A percentile compares a stretch with the other conserved stretches of the same genome.
Conservation (phyloP, 768 basidiomycete genomes). For the Xerocomellus chrysenteron region DNA sequence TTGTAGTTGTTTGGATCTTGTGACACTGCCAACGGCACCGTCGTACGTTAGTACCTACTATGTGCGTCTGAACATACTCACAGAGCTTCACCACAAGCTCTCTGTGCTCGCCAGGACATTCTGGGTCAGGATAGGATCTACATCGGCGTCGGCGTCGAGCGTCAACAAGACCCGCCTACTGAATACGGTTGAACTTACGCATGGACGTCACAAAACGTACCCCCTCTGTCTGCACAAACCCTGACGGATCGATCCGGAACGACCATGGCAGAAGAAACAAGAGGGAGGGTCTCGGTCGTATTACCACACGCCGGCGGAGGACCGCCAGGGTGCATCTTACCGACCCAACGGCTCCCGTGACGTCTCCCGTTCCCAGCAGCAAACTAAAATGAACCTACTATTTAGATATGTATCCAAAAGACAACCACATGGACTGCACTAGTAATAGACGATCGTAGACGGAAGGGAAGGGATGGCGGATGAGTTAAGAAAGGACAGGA, state of each 20-base stretch:
- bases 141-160: neutral
- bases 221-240: constrained; percentile 87
- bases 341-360: constrained; percentile 1
- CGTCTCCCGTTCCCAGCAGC: constrained; percentile 3
- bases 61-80: constrained; percentile 33
- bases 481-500: constrained; percentile 16
- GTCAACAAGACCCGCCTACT: neutral
- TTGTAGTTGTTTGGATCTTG: constrained; percentile 85
- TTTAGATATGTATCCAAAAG: constrained; percentile 16
- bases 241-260: constrained; percentile 76
- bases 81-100: constrained; percentile 91
- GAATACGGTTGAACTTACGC: constrained; percentile 48
- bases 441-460: constrained; percentile 4
- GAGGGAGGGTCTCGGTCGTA: neutral
- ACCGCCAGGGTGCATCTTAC: neutral
- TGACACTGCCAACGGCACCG: constrained; percentile 56
- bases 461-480: neutral
- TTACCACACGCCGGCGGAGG: neutral
- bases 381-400: neutral
- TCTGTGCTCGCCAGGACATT: constrained; percentile 55
- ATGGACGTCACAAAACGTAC: constrained; percentile 90
- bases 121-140: constrained; percentile 75
- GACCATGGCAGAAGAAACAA: constrained; percentile 3
- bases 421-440: constrained; percentile 19
- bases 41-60: neutral